Percentiles rank a stretch among this genome's conserved stretches.
Conservation (phyloP, 805 yeast genomes). For the Saccharomycopsis babjevae region DNA sequence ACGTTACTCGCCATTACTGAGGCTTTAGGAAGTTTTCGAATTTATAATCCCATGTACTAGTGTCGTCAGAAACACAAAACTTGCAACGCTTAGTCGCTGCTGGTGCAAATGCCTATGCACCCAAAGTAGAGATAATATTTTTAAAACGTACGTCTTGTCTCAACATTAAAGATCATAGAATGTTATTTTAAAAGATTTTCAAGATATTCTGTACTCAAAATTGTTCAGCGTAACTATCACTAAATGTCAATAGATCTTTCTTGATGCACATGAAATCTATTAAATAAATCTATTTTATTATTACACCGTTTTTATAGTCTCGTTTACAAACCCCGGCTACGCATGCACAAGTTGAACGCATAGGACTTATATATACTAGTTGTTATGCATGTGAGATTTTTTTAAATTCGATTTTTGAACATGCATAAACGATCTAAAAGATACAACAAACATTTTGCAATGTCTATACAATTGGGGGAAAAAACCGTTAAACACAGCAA, state of each 20-base stretch:
- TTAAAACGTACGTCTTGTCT: neutral
- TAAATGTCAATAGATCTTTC: neutral
- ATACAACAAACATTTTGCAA: neutral
- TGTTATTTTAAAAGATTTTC: neutral
- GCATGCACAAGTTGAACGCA: neutral
- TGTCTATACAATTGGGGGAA: neutral
- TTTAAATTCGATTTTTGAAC: neutral
- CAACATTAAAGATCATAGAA: neutral
- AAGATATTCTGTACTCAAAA: neutral
- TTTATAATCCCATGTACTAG: neutral
- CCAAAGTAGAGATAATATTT: neutral
- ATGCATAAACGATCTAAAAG: neutral
- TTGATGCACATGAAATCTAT: neutral
- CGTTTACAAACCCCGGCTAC: neutral
- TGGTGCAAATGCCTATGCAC: neutral
- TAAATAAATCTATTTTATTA: neutral
- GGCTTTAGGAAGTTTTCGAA: neutral
- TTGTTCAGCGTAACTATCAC: neutral
- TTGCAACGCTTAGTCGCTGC: neutral
- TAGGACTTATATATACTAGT: neutral
- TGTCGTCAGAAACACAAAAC: too few relatives aligned
- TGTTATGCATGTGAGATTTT: neutral
- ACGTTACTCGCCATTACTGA: too few relatives aligned
- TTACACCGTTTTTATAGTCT: neutral
- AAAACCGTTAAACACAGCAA: too few relatives aligned